Evolutionary conservation across 2,329 filamentous ascomycete genomes (phyloP).

Genomic region (Alternaria gansuensis): DNA sequence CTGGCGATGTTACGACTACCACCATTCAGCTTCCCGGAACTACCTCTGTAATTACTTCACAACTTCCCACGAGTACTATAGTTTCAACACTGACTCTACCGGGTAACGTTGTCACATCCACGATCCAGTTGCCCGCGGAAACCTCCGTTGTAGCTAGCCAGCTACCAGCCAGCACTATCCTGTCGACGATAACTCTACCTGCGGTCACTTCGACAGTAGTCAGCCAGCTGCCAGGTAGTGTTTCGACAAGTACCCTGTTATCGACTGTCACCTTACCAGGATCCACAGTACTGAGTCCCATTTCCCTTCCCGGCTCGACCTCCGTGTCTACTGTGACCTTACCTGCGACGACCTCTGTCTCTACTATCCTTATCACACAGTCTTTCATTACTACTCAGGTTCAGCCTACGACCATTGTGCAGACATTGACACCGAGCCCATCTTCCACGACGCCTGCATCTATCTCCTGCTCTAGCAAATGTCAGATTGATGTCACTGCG

Average conservation of each 20-base stretch:
- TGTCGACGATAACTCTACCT: constrained; percentile 29
- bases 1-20: constrained; percentile 29
- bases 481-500: constrained; percentile 47
- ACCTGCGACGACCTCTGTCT: constrained; percentile 36
- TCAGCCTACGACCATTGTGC: constrained; percentile 35
- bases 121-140: constrained; percentile 24
- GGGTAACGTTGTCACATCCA: constrained; percentile 30
- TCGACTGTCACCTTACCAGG: constrained; percentile 32
- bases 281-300: constrained; percentile 17
- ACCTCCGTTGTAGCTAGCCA: constrained; percentile 23
- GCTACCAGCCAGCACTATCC: constrained; percentile 11
- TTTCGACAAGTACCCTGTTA: constrained; percentile 32
- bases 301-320: constrained; percentile 22
- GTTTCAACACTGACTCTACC: constrained; percentile 27
- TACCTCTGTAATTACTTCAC: constrained; percentile 13
- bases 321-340: constrained; percentile 36
- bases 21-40: constrained; percentile 20
- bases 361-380: constrained; percentile 29
- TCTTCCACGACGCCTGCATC: constrained; percentile 28
- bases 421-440: constrained; percentile 32
- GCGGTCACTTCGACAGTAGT: constrained; percentile 14
- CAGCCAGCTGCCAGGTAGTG: constrained; percentile 26
- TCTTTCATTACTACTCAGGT: constrained; percentile 30
- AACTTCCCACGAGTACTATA: constrained; percentile 17
- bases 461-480: constrained; percentile 38